A percentile compares a stretch with the other conserved stretches of the same genome.
Evolutionary conservation across 192 early-diverging fungal genomes (phyloP).

Genomic region (Coemansia sp.): DNA sequence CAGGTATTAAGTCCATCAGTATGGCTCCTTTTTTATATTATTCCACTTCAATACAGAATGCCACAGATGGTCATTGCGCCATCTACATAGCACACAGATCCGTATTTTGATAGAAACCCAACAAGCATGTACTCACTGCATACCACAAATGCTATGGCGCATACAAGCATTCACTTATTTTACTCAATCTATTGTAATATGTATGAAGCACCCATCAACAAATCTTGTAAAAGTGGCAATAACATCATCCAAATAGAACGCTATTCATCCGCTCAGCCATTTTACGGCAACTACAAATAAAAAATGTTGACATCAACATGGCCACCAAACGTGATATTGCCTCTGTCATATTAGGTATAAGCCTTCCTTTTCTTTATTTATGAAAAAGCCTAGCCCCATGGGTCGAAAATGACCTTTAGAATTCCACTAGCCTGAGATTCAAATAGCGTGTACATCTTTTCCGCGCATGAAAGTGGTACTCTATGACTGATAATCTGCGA

Average conservation of each 20-base stretch:
- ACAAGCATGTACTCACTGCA: too few relatives aligned
- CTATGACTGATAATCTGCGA: slow-evolving; percentile 51
- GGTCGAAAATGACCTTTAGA: slow-evolving; percentile 40
- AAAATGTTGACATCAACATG: background rate
- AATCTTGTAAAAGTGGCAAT: background rate
- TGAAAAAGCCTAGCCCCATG: slow-evolving; percentile 18
- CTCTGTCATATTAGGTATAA: background rate
- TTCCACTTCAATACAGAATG: too few relatives aligned
- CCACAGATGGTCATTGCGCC: too few relatives aligned
- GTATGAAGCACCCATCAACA: background rate
- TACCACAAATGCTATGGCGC: too few relatives aligned
- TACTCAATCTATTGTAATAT: background rate
- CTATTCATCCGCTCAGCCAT: background rate
- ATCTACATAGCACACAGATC: too few relatives aligned
- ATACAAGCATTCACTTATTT: background rate
- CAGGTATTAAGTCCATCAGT: too few relatives aligned
- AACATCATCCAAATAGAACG: background rate
- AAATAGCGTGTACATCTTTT: slow-evolving; percentile 56
- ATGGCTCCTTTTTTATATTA: too few relatives aligned
- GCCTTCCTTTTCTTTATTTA: background rate
- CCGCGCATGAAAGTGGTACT: slow-evolving; percentile 42
- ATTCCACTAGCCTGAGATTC: slow-evolving; percentile 30
- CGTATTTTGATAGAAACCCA: too few relatives aligned
- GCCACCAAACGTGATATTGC: background rate
- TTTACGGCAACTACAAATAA: background rate